phyloP scores from a whole-genome alignment of 306 rosid species.

The cucumber (Cucumis sativus) region DNA sequence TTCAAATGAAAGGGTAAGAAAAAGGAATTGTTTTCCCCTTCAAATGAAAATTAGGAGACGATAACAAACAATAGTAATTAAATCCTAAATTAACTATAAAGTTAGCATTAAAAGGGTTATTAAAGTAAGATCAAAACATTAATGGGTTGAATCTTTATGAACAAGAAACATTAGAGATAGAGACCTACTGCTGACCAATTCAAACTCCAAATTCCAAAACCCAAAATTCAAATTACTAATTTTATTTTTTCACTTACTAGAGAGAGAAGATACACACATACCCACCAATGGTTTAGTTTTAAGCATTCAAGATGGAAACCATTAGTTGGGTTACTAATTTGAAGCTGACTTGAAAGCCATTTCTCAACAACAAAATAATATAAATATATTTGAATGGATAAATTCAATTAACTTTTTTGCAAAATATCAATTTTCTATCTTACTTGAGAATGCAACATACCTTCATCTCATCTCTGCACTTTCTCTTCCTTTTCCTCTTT shows the following conservation, averaged over 20 bases:
- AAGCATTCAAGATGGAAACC: conserved; percentile 36
- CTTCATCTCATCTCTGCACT: background rate
- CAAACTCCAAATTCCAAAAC: conserved; percentile 1
- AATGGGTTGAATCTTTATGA: background rate
- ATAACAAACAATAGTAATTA: background rate
- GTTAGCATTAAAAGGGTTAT: background rate
- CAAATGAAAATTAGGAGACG: background rate
- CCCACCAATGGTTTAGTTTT: conserved; percentile 43
- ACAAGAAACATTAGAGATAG: conserved; percentile 1
- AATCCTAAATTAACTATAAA: background rate
- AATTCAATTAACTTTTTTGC: conserved; percentile 8
- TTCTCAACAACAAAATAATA: conserved; percentile 34
- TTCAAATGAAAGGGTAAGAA: background rate
- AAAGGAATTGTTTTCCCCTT: background rate
- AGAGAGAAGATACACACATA: conserved; percentile 7
- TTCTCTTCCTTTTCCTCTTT: background rate
- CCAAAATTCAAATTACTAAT: background rate
- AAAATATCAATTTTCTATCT: background rate
- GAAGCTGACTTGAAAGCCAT: conserved; percentile 51
- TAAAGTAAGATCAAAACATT: background rate
- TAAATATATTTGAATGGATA: conserved; percentile 18
- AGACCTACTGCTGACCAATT: conserved; percentile 18
- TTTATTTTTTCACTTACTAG: background rate
- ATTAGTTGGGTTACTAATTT: conserved; percentile 25
- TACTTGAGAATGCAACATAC: background rate